Evolutionary conservation across 164 flowering plant species (phyloP).

Genomic region (Sextonia rubra): DNA sequence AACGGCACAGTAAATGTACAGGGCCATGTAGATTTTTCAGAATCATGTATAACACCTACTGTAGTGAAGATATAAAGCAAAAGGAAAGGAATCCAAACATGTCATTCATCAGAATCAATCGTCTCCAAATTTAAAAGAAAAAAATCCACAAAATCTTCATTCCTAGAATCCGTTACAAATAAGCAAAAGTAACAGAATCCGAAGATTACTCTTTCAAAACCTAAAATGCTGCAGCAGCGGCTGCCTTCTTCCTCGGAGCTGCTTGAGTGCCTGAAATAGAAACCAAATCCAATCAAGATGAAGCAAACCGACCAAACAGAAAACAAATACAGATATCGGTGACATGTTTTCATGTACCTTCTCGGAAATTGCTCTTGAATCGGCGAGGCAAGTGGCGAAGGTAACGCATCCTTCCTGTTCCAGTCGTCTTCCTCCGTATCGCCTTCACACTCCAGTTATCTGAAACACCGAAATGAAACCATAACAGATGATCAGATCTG

Average conservation of each 20-base stretch:
- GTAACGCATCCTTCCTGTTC: conserved; percentile 62
- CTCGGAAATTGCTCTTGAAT: conserved; percentile 61
- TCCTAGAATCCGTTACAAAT: not conserved
- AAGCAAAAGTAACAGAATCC: conserved; percentile 1
- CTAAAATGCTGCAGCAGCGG: conserved; percentile 28
- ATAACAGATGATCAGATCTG: no score
- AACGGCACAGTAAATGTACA: no score
- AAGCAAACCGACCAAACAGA: not conserved
- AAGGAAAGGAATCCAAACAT: no score
- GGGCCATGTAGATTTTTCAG: no score
- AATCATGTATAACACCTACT: no score
- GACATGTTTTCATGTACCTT: conserved; percentile 26
- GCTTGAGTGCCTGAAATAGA: conserved; percentile 43
- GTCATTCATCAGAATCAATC: no score
- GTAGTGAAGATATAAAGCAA: no score
- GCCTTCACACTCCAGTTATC: conserved; percentile 71
- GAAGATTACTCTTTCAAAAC: not conserved
- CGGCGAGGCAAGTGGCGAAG: conserved; percentile 54
- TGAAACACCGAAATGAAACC: not conserved
- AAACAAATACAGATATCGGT: not conserved
- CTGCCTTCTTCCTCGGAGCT: conserved; percentile 50
- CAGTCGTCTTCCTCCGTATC: conserved; percentile 58
- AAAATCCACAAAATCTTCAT: conserved; percentile 1
- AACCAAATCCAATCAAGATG: not conserved
- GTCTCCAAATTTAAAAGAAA: no score